Evolutionary conservation across 139 green algal species (phyloP).

Genomic region (Picochlorum costavermella): DNA sequence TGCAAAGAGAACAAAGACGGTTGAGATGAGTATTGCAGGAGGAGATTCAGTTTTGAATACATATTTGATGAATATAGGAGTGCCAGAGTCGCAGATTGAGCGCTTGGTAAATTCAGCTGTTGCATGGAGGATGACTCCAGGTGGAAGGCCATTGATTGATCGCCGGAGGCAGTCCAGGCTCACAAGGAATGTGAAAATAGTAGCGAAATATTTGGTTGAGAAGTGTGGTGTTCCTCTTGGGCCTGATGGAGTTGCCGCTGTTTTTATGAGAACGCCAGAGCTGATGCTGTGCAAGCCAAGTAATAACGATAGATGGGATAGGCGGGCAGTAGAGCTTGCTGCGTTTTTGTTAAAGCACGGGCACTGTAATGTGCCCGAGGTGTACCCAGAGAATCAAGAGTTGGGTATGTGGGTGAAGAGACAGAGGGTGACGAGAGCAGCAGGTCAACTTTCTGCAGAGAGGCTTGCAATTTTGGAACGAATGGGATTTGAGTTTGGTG

Average conservation of each 20-base stretch:
- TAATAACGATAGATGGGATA: conserved; percentile 47
- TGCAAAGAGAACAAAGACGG: not conserved
- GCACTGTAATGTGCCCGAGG: conserved; percentile 50
- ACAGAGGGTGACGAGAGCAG: conserved; percentile 28
- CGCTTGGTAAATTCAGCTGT: conserved; percentile 31
- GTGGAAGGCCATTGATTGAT: conserved; percentile 48
- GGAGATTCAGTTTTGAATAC: conserved; percentile 22
- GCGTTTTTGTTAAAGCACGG: conserved; percentile 35
- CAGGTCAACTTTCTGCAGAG: conserved; percentile 35
- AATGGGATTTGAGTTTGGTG: conserved; percentile 56
- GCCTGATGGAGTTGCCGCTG: conserved; percentile 29
- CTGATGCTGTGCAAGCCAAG: conserved; percentile 59
- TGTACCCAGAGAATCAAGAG: conserved; percentile 27
- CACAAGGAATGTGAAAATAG: conserved; percentile 38
- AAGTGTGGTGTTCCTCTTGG: conserved; percentile 32
- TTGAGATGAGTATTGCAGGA: not conserved
- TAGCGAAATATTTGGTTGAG: conserved; percentile 37
- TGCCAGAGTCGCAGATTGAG: conserved; percentile 34
- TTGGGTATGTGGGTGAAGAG: conserved; percentile 39
- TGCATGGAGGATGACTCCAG: conserved; percentile 50
- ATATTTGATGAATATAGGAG: conserved; percentile 34
- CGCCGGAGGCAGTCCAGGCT: conserved; percentile 30
- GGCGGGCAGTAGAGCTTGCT: conserved; percentile 40
- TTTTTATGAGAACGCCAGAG: conserved; percentile 31
- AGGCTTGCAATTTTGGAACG: conserved; percentile 30